phyloP scores from a whole-genome alignment of 2,329 filamentous ascomycete species.

The Fusarium sublunatum region DNA sequence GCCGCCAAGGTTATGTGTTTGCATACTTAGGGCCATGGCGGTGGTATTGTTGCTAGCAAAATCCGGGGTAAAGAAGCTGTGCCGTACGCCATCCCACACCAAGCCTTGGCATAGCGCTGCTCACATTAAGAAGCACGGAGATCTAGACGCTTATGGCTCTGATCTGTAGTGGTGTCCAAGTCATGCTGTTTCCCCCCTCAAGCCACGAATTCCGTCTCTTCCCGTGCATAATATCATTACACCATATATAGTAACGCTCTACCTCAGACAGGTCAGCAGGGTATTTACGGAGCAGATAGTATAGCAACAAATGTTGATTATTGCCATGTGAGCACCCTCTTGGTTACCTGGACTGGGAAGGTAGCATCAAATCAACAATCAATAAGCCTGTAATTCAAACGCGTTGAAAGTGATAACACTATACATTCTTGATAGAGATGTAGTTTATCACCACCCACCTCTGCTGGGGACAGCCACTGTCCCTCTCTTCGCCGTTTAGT shows the following conservation, averaged over 20 bases:
- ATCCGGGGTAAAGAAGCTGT: conserved; percentile 17
- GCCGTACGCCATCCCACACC: not conserved
- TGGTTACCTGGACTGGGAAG: no score
- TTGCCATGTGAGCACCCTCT: no score
- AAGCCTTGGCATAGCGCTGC: conserved; percentile 9
- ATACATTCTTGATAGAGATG: not conserved
- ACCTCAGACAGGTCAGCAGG: no score
- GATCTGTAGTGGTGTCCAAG: conserved; percentile 21
- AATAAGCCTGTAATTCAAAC: no score
- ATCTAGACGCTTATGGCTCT: conserved; percentile 26
- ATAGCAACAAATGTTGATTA: no score
- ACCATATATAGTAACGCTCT: conserved; percentile 33
- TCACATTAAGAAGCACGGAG: conserved; percentile 26
- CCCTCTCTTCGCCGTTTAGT: conserved; percentile 62
- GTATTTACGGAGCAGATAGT: no score
- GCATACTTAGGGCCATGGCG: not conserved
- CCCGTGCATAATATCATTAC: conserved; percentile 45
- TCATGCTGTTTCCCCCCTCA: conserved; percentile 12
- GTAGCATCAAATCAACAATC: no score
- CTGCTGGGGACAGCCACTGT: conserved; percentile 65
- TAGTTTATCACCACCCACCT: conserved; percentile 28
- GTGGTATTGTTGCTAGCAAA: conserved; percentile 4
- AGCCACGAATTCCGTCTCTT: conserved; percentile 26
- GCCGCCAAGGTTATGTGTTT: not conserved
- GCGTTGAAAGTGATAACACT: conserved; percentile 43